Base-by-base conservation (phyloP, 441 rosid species). In the Euphorbia schlechtendalii region DNA sequence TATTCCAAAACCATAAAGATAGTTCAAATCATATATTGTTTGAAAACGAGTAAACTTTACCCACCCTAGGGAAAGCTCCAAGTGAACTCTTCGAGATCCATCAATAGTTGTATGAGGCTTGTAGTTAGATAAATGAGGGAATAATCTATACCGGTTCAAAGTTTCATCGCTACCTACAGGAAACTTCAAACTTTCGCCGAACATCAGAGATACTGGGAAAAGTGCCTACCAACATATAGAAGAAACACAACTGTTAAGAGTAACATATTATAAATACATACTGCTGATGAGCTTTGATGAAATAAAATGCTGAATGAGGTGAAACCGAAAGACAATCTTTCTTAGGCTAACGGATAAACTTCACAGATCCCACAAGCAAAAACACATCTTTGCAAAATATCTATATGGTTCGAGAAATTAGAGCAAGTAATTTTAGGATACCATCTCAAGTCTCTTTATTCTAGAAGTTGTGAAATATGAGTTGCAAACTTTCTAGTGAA, bases 11-110 rank as follows among this genome's bases (percentile, higher is more conserved):
- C 38, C 24, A 38, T 22, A 38, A 4, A 38, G 41, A 38, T 38
- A 38, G 41, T 6, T 40, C 51, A 45, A 45, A 3, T 40, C 28
- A 38, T 38, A 22, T 9, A 59, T 59, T 20, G 21, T 56, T 30
- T 34, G 56, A 69, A 34, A 18, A 49, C 10, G 8, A 2, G 10
- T 12, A 3, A 69, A 25, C 25, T 34, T 38, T 52, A 79, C 99
- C 83, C 60, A 91, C 99, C 99, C 99, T 36, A 91, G 65, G 73
- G 96, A 86, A 73, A 94, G 84, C 69, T 94, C 88, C 80, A 94
- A 78, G 86, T 91, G 63, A 78, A 94, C 85, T 80, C 86, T 83
- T 30, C 98, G 89, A 71, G 86, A 78, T 70, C 84, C 77, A 15
- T 81, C 76, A 3, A 70, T 75, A 30, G 25, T 57, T 41, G 75